phyloP scores from a whole-genome alignment of 1,139 yeast genomes.

The Geotrichum restrictum region DNA sequence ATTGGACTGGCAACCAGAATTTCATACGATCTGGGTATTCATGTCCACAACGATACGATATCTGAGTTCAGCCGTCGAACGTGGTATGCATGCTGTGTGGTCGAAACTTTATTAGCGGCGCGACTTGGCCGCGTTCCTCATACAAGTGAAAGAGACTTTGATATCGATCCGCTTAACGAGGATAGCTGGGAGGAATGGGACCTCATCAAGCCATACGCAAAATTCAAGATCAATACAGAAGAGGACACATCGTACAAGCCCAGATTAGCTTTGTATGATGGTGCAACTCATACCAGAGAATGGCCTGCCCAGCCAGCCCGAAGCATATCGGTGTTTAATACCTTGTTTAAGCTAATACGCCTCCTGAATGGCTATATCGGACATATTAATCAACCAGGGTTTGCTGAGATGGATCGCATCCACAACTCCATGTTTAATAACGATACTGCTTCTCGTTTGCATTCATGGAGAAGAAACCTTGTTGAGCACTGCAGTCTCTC shows the following conservation, averaged over 20 bases:
- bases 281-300: too few relatives aligned
- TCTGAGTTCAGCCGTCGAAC: constrained; percentile 23
- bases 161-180: constrained; percentile 18
- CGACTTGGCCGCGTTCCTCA: constrained; percentile 24
- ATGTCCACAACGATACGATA: constrained; percentile 5
- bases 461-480: constrained; percentile 21
- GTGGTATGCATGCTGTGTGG: constrained; percentile 27
- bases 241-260: constrained; percentile 1
- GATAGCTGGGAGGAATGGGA: constrained; percentile 27
- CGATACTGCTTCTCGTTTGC: constrained; percentile 19
- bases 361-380: constrained; percentile 20
- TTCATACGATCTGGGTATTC: constrained; percentile 22
- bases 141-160: constrained; percentile 22
- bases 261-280: too few relatives aligned
- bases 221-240: constrained; percentile 1
- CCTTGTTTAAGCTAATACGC: constrained; percentile 20
- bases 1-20: constrained; percentile 24
- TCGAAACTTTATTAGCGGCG: constrained; percentile 26
- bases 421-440: constrained; percentile 22
- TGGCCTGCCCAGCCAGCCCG: constrained; percentile 22
- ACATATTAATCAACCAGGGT: constrained; percentile 12
- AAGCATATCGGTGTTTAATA: constrained; percentile 23
- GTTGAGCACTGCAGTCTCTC: neutral
- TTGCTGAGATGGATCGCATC: constrained; percentile 15
- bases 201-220: constrained; percentile 1